Conservation (phyloP, 1,139 yeast genomes). For the Scheffersomyces titani region DNA sequence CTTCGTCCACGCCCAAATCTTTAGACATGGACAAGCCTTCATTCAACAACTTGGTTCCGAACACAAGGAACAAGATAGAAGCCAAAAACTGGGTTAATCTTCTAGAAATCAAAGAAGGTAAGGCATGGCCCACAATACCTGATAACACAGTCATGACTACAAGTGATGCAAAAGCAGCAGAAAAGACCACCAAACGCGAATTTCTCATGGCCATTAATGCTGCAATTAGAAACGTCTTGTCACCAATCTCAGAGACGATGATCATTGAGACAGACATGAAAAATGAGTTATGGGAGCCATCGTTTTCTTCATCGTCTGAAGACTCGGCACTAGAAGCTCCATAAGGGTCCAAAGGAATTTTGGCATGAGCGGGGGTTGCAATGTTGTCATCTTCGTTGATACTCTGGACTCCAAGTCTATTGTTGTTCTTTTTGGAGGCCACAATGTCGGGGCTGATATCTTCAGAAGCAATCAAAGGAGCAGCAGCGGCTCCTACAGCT, state of each 20-base stretch:
- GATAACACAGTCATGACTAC: constrained; percentile 89
- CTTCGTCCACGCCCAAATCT: constrained; percentile 87
- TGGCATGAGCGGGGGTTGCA: constrained; percentile 28
- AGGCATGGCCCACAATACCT: constrained; percentile 88
- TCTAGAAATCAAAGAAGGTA: constrained; percentile 82
- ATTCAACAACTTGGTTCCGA: constrained; percentile 71
- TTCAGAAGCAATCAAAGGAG: neutral
- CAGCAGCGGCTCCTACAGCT: neutral
- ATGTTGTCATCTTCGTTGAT: constrained; percentile 30
- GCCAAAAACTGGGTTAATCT: constrained; percentile 81
- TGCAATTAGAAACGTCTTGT: constrained; percentile 93
- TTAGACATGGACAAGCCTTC: constrained; percentile 87
- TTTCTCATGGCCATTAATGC: constrained; percentile 98
- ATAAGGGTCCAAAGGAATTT: constrained; percentile 23
- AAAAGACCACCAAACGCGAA: constrained; percentile 76
- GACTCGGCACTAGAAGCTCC: constrained; percentile 1
- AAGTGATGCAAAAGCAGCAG: constrained; percentile 85
- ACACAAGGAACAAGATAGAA: constrained; percentile 74
- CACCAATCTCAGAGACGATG: constrained; percentile 91
- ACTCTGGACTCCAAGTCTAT: constrained; percentile 24
- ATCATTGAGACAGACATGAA: constrained; percentile 82
- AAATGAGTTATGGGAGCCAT: constrained; percentile 48
- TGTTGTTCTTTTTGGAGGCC: constrained; percentile 3
- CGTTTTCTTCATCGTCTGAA: constrained; percentile 17
- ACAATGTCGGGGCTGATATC: constrained; percentile 1